These are phyloP conservation scores for Moricandia moricandioides DNA, from an alignment of 345 rosid species.

Conservation along the genomic window DNA sequence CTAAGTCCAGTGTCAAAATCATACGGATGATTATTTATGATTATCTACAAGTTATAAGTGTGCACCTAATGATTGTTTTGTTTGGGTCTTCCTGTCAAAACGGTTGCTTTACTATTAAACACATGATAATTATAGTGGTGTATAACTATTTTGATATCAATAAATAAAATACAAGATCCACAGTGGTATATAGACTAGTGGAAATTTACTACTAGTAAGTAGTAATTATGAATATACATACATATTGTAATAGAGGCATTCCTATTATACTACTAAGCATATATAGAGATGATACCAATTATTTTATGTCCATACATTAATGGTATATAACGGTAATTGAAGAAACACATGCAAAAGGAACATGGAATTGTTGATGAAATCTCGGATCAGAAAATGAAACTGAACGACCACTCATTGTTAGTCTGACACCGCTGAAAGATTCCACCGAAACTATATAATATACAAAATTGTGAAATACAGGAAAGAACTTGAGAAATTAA, in stretches of 20 bases:
- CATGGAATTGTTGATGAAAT: neutral
- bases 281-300: neutral
- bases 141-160: neutral
- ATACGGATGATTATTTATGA: slow-evolving; percentile 9
- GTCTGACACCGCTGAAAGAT: neutral
- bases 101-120: neutral
- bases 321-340: neutral
- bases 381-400: neutral
- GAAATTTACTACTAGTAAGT: neutral
- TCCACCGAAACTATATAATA: neutral
- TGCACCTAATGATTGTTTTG: neutral
- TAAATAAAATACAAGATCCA: neutral
- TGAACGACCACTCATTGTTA: neutral
- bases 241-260: neutral
- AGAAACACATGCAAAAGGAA: neutral
- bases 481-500: neutral
- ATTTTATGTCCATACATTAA: neutral
- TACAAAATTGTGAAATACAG: neutral
- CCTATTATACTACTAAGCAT: neutral
- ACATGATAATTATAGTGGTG: neutral
- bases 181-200: neutral
- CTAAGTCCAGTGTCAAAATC: neutral
- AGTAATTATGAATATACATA: neutral
- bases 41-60: neutral
- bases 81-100: neutral